These are phyloP conservation scores for Aspergillus sp. DNA, from an alignment of 2,329 filamentous ascomycete genomes.

Conservation along the genomic window DNA sequence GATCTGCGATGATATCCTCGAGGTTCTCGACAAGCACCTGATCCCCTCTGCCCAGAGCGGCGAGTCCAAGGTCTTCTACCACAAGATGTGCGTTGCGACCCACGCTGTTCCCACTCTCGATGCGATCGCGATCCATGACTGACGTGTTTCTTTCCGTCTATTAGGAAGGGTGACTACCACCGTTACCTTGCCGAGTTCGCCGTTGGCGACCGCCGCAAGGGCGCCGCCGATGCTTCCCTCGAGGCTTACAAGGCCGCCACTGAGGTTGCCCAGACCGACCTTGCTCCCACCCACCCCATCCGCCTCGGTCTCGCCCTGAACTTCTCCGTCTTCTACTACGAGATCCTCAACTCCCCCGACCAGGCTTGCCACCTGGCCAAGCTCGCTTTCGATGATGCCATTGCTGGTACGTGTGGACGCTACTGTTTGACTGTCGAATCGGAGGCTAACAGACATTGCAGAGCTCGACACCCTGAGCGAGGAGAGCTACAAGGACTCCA, in stretches of 20 bases:
- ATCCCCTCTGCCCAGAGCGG: slow-evolving; percentile 92
- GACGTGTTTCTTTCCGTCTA: slow-evolving; percentile 18
- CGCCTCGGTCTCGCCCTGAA: slow-evolving; percentile 88
- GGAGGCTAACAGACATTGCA: slow-evolving; percentile 42
- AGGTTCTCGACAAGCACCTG: slow-evolving; percentile 89
- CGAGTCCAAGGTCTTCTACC: slow-evolving; percentile 99
- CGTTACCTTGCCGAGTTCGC: slow-evolving; percentile 98
- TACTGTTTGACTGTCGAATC: not conserved
- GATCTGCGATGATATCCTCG: slow-evolving; percentile 96
- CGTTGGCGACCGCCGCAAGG: slow-evolving; percentile 91
- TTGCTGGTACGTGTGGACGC: slow-evolving; percentile 64
- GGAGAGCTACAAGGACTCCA: slow-evolving; percentile 99
- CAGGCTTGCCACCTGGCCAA: slow-evolving; percentile 97
- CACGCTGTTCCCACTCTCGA: not conserved
- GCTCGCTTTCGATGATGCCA: slow-evolving; percentile 94
- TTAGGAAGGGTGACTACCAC: slow-evolving; percentile 99
- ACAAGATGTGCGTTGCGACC: slow-evolving; percentile 81
- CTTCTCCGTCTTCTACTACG: slow-evolving; percentile 99
- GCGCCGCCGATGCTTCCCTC: slow-evolving; percentile 87
- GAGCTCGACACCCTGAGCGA: slow-evolving; percentile 96
- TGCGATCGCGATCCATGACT: slow-evolving; percentile 23
- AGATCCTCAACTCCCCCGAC: slow-evolving; percentile 98
- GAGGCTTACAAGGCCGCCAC: slow-evolving; percentile 96
- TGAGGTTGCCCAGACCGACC: slow-evolving; percentile 84
- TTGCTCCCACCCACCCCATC: slow-evolving; percentile 89